A percentile compares a stretch with the other conserved stretches of the same genome.
These are phyloP conservation scores for Beta corolliflora DNA, from an alignment of 179 eudicot genomes.

Conservation along the genomic window DNA sequence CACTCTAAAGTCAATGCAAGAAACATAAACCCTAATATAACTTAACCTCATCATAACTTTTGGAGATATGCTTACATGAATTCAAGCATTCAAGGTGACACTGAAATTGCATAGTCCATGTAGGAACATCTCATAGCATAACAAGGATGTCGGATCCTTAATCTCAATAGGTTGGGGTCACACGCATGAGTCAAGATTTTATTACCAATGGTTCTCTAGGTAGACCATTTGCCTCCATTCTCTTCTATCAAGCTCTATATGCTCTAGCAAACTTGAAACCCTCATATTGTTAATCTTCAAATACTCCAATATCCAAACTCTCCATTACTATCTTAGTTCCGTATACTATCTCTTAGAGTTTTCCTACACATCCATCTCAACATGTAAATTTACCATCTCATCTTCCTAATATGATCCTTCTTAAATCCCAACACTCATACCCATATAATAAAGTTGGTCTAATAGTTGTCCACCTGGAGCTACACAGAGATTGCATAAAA, in stretches of 20 bases:
- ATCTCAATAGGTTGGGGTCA: background rate
- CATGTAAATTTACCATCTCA: background rate
- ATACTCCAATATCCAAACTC: too few relatives aligned
- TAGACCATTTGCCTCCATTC: background rate
- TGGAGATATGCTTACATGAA: too few relatives aligned
- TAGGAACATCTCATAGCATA: too few relatives aligned
- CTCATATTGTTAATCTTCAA: background rate
- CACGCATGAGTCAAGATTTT: too few relatives aligned
- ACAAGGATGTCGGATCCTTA: background rate
- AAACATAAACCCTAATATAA: too few relatives aligned
- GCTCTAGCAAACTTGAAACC: too few relatives aligned
- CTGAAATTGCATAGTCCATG: too few relatives aligned
- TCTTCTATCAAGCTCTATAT: background rate
- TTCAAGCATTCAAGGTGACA: too few relatives aligned
- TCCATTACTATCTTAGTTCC: background rate
- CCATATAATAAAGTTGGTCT: too few relatives aligned
- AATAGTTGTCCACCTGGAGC: background rate
- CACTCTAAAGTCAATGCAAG: too few relatives aligned
- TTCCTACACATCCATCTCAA: background rate
- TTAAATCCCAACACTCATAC: background rate
- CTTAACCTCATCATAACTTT: too few relatives aligned
- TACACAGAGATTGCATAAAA: background rate
- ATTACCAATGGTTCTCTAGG: too few relatives aligned
- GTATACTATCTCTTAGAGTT: background rate
- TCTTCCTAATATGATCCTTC: background rate